phyloP scores from a whole-genome alignment of 345 rosid genomes.

The Streptanthus diversifolius region DNA sequence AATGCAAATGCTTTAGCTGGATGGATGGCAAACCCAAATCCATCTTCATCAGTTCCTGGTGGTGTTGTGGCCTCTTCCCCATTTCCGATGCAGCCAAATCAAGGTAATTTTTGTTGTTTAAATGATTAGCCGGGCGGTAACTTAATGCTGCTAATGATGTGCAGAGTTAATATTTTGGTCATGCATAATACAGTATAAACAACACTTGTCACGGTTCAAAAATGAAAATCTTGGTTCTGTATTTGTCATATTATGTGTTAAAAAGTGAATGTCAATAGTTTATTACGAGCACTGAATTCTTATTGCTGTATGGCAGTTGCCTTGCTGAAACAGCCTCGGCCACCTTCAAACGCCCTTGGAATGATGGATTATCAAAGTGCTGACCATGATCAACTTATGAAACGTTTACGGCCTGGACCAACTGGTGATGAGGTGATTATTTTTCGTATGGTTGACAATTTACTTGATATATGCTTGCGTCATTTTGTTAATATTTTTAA shows the following conservation, averaged over 20 bases:
- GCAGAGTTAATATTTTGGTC: conserved; percentile 15
- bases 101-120: conserved; percentile 20
- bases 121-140: conserved; percentile 46
- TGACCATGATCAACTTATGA: conserved; percentile 79
- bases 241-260: neutral
- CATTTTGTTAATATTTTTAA: neutral
- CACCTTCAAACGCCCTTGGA: conserved; percentile 60
- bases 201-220: neutral
- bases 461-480: neutral
- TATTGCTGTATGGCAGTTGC: conserved; percentile 37
- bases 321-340: conserved; percentile 66
- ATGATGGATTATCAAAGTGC: conserved; percentile 76
- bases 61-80: conserved; percentile 82
- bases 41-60: conserved; percentile 70
- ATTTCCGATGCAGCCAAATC: conserved; percentile 45
- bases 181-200: neutral
- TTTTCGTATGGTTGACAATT: neutral
- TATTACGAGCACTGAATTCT: neutral
- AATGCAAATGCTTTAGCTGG: conserved; percentile 64
- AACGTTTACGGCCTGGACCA: conserved; percentile 73
- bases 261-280: neutral
- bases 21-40: conserved; percentile 78
- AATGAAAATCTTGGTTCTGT: neutral
- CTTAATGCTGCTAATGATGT: conserved; percentile 55
- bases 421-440: conserved; percentile 39